These are phyloP conservation scores for Colletotrichum aenigma DNA, from an alignment of 2,329 filamentous ascomycete species.

Conservation along the genomic window DNA sequence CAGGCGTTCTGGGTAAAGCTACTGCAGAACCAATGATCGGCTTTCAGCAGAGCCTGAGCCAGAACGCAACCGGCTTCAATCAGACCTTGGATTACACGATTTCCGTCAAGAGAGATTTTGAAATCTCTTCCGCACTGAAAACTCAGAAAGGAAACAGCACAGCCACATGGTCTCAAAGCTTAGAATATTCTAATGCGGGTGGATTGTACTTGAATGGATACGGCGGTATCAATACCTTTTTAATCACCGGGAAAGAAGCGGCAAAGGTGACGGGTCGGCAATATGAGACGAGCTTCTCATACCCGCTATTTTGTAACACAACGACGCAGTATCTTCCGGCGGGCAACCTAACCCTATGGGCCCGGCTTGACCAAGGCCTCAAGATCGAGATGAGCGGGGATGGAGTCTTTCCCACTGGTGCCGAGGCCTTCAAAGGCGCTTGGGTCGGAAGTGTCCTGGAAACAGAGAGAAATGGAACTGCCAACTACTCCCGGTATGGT, in stretches of 20 bases:
- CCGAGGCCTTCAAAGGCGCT: constrained; percentile 55
- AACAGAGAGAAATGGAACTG: constrained; percentile 63
- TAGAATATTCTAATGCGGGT: constrained; percentile 61
- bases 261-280: neutral
- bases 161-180: constrained; percentile 60
- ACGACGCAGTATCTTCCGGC: constrained; percentile 45
- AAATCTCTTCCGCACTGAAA: constrained; percentile 54
- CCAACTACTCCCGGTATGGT: constrained; percentile 53
- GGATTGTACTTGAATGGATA: constrained; percentile 24
- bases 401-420: constrained; percentile 59
- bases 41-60: constrained; percentile 51
- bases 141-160: constrained; percentile 47
- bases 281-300: constrained; percentile 52
- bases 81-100: constrained; percentile 64
- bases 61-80: constrained; percentile 58
- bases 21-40: constrained; percentile 46
- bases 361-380: constrained; percentile 45
- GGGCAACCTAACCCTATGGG: constrained; percentile 50
- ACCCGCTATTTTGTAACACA: constrained; percentile 63
- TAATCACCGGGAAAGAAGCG: constrained; percentile 32
- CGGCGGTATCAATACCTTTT: constrained; percentile 31
- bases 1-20: constrained; percentile 42
- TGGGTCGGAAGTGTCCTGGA: constrained; percentile 34
- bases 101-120: constrained; percentile 57
- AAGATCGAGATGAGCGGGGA: constrained; percentile 38